Evolutionary conservation across 345 rosid genomes (phyloP), one percentile per base, ranked within the genome.

Genomic region (Gossypium stocksii): DNA sequence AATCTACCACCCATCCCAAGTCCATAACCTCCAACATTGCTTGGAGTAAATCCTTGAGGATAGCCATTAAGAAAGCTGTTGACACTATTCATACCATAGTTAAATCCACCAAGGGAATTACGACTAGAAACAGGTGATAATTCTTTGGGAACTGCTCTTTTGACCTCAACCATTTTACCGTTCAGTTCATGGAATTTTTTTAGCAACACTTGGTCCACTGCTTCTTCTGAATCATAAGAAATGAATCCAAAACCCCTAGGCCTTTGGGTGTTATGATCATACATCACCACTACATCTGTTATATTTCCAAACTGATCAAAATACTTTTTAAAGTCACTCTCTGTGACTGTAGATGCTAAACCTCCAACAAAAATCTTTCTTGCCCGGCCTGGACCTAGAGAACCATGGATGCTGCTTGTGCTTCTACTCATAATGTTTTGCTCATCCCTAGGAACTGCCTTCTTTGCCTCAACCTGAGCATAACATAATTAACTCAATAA

Each of bases 161-260:
- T 85, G 41, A 90, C 95, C 83, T 90, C 95, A n/a, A 90, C 92
- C 90, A 87, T 90, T 82, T 90, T 90, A 3, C 92, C 95, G 73
- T 88, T 90, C 74, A 90, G 80, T 80, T 90, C 95, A 82, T 90
- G 95, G 70, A 90, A 90, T 64, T 90, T 88, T 79, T 82, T 88
- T 41, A 78, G 79, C 86, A 90, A 77, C 16, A 85, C 92, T 78
- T 81, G 86, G 78, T 90, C 95, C 75, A 87, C 92, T 10, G 93
- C 91, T 60, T 90, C 95, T 72, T 90, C 95, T 2, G 92, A 87
- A 78, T 90, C 95, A 76, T 83, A 90, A 54, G 95, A 88, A 51
- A 90, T 90, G 77, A 90, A 90, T 46, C 95, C 95, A 56, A 90
- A 90, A 44, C 95, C 95, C 69, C 95, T 81, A 29, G 93, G 95